phyloP scores from a whole-genome alignment of 2,329 filamentous ascomycete species.

The Zymoseptoria ardabiliae region DNA sequence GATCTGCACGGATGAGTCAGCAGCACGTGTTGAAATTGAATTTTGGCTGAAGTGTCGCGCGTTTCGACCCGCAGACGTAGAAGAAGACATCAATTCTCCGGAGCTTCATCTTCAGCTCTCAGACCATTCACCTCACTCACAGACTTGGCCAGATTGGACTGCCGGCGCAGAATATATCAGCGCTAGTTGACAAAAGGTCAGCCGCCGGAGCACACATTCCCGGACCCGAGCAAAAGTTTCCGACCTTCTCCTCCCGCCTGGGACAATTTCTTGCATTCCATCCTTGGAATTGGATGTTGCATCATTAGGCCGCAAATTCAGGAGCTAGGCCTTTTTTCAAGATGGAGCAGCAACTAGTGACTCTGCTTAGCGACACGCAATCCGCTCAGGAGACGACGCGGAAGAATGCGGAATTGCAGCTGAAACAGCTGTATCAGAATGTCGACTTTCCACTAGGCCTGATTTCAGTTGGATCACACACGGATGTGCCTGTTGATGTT shows the following conservation, averaged over 20 bases:
- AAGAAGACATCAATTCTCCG: not conserved
- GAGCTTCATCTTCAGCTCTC: not conserved
- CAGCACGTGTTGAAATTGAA: not conserved
- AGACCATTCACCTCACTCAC: not conserved
- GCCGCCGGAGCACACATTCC: not conserved
- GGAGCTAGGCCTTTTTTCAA: slow-evolving; percentile 19
- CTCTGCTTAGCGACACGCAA: slow-evolving; percentile 81
- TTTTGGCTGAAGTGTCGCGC: not conserved
- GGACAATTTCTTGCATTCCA: not conserved
- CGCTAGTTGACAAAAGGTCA: not conserved
- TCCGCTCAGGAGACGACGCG: slow-evolving; percentile 66
- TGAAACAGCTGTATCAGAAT: slow-evolving; percentile 57
- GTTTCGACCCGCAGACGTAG: not conserved
- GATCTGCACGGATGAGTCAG: not conserved
- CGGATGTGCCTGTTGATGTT: slow-evolving; percentile 63
- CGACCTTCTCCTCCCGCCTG: not conserved
- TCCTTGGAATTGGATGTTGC: no score
- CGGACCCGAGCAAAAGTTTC: not conserved
- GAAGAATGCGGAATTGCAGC: slow-evolving; percentile 77
- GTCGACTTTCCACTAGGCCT: slow-evolving; percentile 71
- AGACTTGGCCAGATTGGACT: not conserved
- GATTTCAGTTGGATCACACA: slow-evolving; percentile 70
- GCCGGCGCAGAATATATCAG: not conserved
- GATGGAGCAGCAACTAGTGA: slow-evolving; percentile 91
- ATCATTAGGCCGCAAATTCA: slow-evolving; percentile 8